Evolutionary conservation across 2,329 filamentous ascomycete genomes (phyloP).

Genomic region (Didymella keratinophila): DNA sequence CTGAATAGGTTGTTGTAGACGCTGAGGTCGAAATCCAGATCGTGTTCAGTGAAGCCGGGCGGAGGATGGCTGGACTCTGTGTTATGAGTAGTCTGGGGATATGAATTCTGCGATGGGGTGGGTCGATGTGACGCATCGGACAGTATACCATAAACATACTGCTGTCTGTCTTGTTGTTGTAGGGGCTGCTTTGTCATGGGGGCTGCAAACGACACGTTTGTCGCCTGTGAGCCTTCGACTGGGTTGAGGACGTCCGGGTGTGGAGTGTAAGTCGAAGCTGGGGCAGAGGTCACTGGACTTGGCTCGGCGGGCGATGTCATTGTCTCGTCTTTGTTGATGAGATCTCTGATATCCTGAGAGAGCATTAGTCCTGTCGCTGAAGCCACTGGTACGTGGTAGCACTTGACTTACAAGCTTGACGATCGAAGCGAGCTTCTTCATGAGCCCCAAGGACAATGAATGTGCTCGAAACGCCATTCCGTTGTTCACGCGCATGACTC

Average conservation of each 20-base stretch:
- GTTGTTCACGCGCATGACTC: slow-evolving; percentile 40
- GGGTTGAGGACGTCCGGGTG: slow-evolving; percentile 18
- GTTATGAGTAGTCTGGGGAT: not conserved
- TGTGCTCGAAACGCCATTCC: slow-evolving; percentile 45
- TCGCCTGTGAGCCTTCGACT: slow-evolving; percentile 4
- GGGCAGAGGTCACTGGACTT: not conserved
- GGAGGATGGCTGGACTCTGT: not conserved
- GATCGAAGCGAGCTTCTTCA: slow-evolving; percentile 24
- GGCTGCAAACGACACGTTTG: not conserved
- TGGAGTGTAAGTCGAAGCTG: slow-evolving; percentile 1
- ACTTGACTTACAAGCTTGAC: slow-evolving; percentile 20
- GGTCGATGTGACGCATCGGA: not conserved
- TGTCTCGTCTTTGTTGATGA: slow-evolving; percentile 27
- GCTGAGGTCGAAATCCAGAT: not conserved
- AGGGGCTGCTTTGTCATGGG: not conserved
- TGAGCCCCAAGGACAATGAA: slow-evolving; percentile 25
- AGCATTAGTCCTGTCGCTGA: not conserved
- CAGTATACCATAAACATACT: not conserved
- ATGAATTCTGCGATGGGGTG: not conserved
- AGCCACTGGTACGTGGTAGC: not conserved
- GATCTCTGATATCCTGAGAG: slow-evolving; percentile 26
- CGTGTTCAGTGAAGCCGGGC: not conserved
- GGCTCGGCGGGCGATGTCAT: not conserved
- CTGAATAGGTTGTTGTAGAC: not conserved
- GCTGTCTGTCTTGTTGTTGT: not conserved